These are phyloP conservation scores for Scutellaria minor DNA, from an alignment of 257 asterid genomes.

Conservation along the genomic window DNA sequence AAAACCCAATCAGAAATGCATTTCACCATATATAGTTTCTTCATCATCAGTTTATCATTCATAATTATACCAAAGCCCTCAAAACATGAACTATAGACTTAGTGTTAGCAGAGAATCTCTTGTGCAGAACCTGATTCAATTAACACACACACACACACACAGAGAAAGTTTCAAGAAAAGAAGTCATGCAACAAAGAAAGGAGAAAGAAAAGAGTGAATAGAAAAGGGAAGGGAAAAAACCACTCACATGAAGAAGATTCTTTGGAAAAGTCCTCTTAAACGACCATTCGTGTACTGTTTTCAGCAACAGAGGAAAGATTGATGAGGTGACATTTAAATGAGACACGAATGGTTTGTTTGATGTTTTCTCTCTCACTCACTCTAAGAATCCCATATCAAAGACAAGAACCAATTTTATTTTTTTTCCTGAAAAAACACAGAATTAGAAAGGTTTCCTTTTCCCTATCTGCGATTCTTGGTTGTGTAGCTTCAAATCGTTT, in stretches of 20 bases:
- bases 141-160: not conserved
- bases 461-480: conserved; percentile 6
- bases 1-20: conserved; percentile 50
- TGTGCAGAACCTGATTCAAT: not conserved
- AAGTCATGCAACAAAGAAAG: conserved; percentile 18
- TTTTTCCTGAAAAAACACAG: not conserved
- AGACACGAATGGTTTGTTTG: conserved; percentile 1
- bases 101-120: not conserved
- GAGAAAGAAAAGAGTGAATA: not conserved
- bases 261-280: conserved; percentile 20
- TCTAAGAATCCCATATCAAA: conserved; percentile 31
- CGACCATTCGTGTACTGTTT: conserved; percentile 15
- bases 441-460: not conserved
- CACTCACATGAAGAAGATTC: conserved; percentile 48
- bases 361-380: conserved; percentile 6
- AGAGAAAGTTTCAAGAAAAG: not conserved
- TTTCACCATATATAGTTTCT: conserved; percentile 24
- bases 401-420: conserved; percentile 14
- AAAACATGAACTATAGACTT: too few relatives aligned
- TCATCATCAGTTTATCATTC: conserved; percentile 19
- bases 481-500: conserved; percentile 18
- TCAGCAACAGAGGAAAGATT: conserved; percentile 32
- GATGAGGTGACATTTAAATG: conserved; percentile 28
- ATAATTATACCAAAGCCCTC: too few relatives aligned
- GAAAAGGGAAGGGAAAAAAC: not conserved